phyloP scores from a whole-genome alignment of 2,329 filamentous ascomycete genomes.

The Xylaria sp. region DNA sequence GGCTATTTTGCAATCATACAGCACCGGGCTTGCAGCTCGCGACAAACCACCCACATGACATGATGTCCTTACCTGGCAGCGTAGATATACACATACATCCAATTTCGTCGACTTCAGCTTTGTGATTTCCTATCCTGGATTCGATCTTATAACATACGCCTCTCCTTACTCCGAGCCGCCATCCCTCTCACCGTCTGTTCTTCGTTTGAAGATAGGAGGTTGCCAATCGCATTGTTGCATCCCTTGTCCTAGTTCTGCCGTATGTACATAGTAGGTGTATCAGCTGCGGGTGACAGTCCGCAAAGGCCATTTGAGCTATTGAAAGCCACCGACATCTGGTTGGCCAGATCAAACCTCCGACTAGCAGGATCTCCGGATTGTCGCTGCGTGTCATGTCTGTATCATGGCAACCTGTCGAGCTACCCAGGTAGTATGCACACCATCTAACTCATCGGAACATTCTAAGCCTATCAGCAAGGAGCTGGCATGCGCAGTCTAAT shows the following conservation, averaged over 20 bases:
- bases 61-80: background rate
- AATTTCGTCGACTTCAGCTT: background rate
- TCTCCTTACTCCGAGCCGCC: background rate
- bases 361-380: conserved; percentile 3
- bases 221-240: background rate
- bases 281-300: conserved; percentile 7
- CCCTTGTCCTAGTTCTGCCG: background rate
- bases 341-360: conserved; percentile 8
- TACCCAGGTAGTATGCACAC: background rate
- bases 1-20: background rate
- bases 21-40: no score
- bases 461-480: background rate
- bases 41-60: background rate
- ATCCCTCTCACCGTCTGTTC: background rate
- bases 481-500: background rate
- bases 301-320: conserved; percentile 14
- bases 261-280: background rate
- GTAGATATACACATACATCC: background rate
- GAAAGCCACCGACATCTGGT: conserved; percentile 21
- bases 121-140: background rate
- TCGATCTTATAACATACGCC: background rate
- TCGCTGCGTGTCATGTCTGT: conserved; percentile 1
- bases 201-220: background rate
- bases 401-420: background rate
- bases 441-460: background rate